Conservation (phyloP, 805 yeast genomes). For the Candida boleticola region DNA sequence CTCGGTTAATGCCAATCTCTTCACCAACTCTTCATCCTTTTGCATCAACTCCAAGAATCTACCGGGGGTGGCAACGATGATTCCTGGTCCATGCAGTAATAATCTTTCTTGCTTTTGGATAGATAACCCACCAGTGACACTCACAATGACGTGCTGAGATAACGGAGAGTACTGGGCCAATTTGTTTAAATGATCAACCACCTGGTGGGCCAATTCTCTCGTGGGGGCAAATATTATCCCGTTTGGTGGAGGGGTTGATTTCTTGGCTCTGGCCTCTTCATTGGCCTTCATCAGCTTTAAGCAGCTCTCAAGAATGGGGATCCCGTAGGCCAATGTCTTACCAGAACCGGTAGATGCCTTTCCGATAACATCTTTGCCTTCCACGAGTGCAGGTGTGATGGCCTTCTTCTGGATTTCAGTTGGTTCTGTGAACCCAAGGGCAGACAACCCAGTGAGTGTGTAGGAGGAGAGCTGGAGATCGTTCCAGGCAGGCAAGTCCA, state of each 20-base stretch:
- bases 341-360: conserved; percentile 98
- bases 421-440: conserved; percentile 62
- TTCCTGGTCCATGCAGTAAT: conserved; percentile 68
- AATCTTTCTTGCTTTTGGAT: conserved; percentile 90
- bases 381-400: conserved; percentile 64
- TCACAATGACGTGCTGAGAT: conserved; percentile 56
- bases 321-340: conserved; percentile 92
- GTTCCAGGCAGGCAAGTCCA: conserved; percentile 63
- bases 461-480: conserved; percentile 48
- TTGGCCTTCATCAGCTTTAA: conserved; percentile 23
- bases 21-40: conserved; percentile 48
- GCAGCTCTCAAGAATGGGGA: conserved; percentile 79
- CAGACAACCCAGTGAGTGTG: conserved; percentile 59
- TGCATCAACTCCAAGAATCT: conserved; percentile 80
- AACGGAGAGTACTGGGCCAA: conserved; percentile 54
- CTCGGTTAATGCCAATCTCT: conserved; percentile 45
- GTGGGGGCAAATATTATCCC: conserved; percentile 93
- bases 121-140: conserved; percentile 92
- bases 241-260: conserved; percentile 45
- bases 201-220: conserved; percentile 94
- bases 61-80: conserved; percentile 95
- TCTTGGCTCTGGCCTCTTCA: conserved; percentile 15
- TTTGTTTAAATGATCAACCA: conserved; percentile 69
- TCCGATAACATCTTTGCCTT: conserved; percentile 83
- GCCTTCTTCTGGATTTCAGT: conserved; percentile 80